Conservation (phyloP, 176 grass and related monocot genomes). For the Chrysopogon serrulatus region DNA sequence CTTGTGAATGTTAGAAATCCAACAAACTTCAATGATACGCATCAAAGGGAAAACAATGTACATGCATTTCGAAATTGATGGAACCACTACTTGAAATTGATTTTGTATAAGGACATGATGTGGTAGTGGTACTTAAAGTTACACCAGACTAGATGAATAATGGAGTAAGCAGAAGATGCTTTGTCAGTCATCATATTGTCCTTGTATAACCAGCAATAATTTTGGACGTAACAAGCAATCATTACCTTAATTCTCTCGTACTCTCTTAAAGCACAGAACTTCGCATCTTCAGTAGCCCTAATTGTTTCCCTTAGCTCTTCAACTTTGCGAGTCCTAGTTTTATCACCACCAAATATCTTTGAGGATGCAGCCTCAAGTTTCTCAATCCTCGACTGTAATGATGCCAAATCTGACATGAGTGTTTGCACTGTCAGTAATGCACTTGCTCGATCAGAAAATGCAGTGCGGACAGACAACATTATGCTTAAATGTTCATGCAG, state of each 20-base stretch:
- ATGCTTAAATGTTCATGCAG: slow-evolving; percentile 91
- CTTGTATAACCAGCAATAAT: not conserved
- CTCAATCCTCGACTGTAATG: slow-evolving; percentile 68
- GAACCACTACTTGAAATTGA: not conserved
- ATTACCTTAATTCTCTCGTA: slow-evolving; percentile 97
- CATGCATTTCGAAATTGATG: not conserved
- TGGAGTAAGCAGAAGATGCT: not conserved
- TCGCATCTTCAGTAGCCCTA: slow-evolving; percentile 84
- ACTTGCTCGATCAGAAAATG: slow-evolving; percentile 91
- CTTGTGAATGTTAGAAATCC: not conserved
- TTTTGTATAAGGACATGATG: not conserved
- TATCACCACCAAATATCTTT: slow-evolving; percentile 96
- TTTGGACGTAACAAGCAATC: not conserved
- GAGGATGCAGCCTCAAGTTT: slow-evolving; percentile 86
- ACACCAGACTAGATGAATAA: not conserved
- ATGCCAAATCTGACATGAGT: slow-evolving; percentile 86
- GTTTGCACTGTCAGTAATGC: slow-evolving; percentile 94
- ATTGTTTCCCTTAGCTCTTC: slow-evolving; percentile 85
- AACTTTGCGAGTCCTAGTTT: slow-evolving; percentile 64
- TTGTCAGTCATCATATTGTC: not conserved
- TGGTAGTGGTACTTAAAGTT: not conserved
- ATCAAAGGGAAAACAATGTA: not conserved
- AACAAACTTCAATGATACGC: not conserved
- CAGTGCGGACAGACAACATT: slow-evolving; percentile 82
- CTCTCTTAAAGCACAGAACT: slow-evolving; percentile 78